Base-by-base conservation (phyloP, 164 flowering plant species). In the Chimonanthus salicifolius region DNA sequence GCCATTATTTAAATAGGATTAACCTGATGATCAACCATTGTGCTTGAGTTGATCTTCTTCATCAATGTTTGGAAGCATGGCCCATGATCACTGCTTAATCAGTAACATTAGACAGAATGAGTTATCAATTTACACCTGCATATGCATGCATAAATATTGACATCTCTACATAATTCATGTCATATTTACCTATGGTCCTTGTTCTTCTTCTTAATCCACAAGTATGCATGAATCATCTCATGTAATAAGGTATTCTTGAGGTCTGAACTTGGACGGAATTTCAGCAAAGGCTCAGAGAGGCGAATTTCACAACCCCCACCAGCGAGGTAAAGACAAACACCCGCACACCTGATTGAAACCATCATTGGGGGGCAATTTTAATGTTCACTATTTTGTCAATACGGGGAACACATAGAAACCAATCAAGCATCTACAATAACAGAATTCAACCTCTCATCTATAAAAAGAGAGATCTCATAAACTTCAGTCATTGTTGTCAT, bases 231-330 rank as follows among this genome's bases (percentile, higher is more conserved):
- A 70, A 74, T 74, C 77, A 74, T 74, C 72, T 74, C 77, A 43
- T 74, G 77, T 20, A 74, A 50, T 54, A 74, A 74, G 68, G 72
- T 74, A 58, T 69, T 74, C 72, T 74, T 74, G 16, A 74, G 72
- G 43, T 69, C 77, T 11, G 67, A 21, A 74, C 68, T 74, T 47
- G 77, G 49, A 8, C 77, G 77, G 11, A 69, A 69, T 62, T 74
- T 74, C 64, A 74, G 44, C 44, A 74, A 69, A 51, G 77, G 77
- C 67, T 74, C 72, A 3, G 77, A 74, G 47, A 74, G 72, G 20
- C 77, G 69, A 48, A 74, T 74, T 74, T 74, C 77, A 74, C 77
- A 74, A n/a, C 77, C 60, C 62, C 77, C 77, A 48, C 72, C 77
- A 60, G 4, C 16, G 20, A 21, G 51, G 62, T 68, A 74, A 49